Evolutionary conservation across 2,329 filamentous ascomycete species (phyloP).

Genomic region (Colletotrichum neosansevieriae): DNA sequence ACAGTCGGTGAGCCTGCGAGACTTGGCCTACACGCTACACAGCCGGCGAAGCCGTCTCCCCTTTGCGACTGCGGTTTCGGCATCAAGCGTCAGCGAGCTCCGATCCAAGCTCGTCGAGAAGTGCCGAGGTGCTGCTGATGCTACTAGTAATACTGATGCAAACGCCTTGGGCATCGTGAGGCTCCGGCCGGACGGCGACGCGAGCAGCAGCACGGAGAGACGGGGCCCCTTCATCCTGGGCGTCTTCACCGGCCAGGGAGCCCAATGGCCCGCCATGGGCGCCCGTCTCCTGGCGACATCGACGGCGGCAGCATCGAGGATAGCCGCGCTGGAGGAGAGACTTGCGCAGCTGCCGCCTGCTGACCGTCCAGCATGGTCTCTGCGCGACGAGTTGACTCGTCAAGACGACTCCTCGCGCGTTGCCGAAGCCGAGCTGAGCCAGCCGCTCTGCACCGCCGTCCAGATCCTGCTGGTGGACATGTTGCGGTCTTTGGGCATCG

Average conservation of each 20-base stretch:
- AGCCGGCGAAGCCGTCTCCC: not conserved
- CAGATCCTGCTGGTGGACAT: not conserved
- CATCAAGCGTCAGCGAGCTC: slow-evolving; percentile 19
- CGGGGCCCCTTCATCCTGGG: not conserved
- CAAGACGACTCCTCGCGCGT: not conserved
- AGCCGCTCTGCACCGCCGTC: not conserved
- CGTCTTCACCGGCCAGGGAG: not conserved
- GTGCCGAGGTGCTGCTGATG: not conserved
- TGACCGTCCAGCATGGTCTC: not conserved
- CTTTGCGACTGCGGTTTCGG: not conserved
- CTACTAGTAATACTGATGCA: no score
- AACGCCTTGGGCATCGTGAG: not conserved
- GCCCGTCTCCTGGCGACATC: not conserved
- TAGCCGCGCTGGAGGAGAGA: not conserved
- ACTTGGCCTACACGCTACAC: not conserved
- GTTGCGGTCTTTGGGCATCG: not conserved
- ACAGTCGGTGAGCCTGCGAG: not conserved
- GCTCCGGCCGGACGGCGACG: not conserved
- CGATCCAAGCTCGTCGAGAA: not conserved
- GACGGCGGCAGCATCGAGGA: not conserved
- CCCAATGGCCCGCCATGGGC: not conserved
- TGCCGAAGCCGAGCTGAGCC: not conserved
- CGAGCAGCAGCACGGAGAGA: not conserved
- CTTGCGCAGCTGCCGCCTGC: not conserved
- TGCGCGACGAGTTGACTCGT: not conserved